Conservation (phyloP, 2,329 filamentous ascomycete species). For the Fusarium duplospermum region DNA sequence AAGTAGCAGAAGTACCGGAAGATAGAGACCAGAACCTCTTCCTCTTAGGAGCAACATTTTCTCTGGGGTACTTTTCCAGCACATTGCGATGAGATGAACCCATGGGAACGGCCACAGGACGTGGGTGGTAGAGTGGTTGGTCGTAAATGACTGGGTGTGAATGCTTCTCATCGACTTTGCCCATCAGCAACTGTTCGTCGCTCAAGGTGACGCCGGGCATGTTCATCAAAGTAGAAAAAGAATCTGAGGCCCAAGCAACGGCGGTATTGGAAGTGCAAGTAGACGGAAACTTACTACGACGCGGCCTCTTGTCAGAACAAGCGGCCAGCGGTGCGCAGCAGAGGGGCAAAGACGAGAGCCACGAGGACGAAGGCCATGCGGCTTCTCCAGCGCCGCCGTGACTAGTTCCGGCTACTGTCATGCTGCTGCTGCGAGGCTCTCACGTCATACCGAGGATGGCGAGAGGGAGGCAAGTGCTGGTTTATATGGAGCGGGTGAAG, state of each 20-base stretch:
- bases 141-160: slow-evolving; percentile 41
- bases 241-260: slow-evolving; percentile 33
- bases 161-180: slow-evolving; percentile 48
- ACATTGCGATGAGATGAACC: slow-evolving; percentile 25
- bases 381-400: slow-evolving; percentile 51
- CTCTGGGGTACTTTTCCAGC: slow-evolving; percentile 48
- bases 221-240: slow-evolving; percentile 36
- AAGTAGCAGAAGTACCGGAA: slow-evolving; percentile 44
- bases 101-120: slow-evolving; percentile 43
- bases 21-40: slow-evolving; percentile 59
- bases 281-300: slow-evolving; percentile 52
- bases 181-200: slow-evolving; percentile 47
- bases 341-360: slow-evolving; percentile 58
- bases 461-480: slow-evolving; percentile 20
- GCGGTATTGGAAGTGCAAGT: slow-evolving; percentile 37
- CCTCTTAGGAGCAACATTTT: slow-evolving; percentile 58
- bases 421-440: slow-evolving; percentile 45
- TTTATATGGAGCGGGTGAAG: slow-evolving; percentile 2
- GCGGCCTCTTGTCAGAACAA: slow-evolving; percentile 53
- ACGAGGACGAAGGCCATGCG: slow-evolving; percentile 53
- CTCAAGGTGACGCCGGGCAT: slow-evolving; percentile 43
- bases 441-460: slow-evolving; percentile 42
- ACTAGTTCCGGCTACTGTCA: slow-evolving; percentile 57
- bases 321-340: slow-evolving; percentile 58
- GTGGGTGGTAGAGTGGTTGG: slow-evolving; percentile 45